These are phyloP conservation scores for Geranium rotundifolium DNA, from an alignment of 345 rosid species.

Conservation along the genomic window DNA sequence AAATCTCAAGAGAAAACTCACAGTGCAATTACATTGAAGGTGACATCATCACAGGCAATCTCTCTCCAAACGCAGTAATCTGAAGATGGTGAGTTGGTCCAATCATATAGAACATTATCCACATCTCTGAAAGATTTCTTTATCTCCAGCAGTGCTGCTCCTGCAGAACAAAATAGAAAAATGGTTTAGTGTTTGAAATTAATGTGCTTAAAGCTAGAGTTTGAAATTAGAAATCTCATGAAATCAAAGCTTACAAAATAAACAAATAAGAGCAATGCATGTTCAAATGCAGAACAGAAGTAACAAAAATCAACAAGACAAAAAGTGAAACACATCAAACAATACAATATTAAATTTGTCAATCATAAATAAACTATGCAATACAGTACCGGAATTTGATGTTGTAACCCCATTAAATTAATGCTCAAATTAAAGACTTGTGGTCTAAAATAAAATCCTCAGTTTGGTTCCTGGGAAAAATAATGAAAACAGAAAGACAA, in stretches of 20 bases:
- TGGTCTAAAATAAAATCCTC: too few relatives aligned
- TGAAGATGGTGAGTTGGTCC: conserved; percentile 64
- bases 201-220: conserved; percentile 4
- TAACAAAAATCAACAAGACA: conserved; percentile 8
- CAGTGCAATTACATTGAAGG: conserved; percentile 81
- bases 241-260: not conserved
- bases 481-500: too few relatives aligned
- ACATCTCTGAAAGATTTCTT: conserved; percentile 91
- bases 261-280: too few relatives aligned
- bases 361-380: not conserved
- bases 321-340: not conserved
- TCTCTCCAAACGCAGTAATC: conserved; percentile 94
- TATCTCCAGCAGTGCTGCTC: conserved; percentile 68
- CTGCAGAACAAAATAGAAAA: conserved; percentile 20
- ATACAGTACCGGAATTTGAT: not conserved
- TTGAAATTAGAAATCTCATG: conserved; percentile 3
- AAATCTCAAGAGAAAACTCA: conserved; percentile 10
- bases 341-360: not conserved
- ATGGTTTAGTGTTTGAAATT: too few relatives aligned
- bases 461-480: too few relatives aligned
- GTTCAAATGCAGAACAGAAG: too few relatives aligned
- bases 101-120: conserved; percentile 80
- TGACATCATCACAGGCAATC: conserved; percentile 66
- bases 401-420: not conserved
- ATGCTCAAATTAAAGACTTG: not conserved